Conservation (phyloP, 176 grass and related monocot genomes). For the Carex littledalei region DNA sequence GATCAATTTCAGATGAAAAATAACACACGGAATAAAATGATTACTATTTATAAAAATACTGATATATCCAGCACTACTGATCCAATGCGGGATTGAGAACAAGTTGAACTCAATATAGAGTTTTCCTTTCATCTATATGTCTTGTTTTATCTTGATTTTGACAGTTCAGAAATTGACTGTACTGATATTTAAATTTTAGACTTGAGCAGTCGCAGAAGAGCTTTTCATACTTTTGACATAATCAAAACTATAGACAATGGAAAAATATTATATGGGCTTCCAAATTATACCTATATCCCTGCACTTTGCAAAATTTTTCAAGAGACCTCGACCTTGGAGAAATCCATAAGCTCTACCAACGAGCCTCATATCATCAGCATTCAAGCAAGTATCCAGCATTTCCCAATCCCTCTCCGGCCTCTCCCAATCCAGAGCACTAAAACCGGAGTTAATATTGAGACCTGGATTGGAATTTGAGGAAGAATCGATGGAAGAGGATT, state of each 20-base stretch:
- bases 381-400: constrained; percentile 86
- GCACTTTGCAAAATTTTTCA: constrained; percentile 68
- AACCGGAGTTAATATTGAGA: constrained; percentile 5
- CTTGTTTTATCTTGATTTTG: not conserved
- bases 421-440: not conserved
- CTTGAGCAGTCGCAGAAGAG: not conserved
- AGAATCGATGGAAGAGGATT: constrained; percentile 20
- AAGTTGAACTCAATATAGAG: not conserved
- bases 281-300: constrained; percentile 51
- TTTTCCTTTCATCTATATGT: not conserved
- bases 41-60: not conserved
- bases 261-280: not conserved
- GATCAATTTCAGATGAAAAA: not conserved
- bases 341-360: constrained; percentile 72
- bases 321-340: constrained; percentile 50
- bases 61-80: not conserved
- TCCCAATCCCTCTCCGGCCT: constrained; percentile 74
- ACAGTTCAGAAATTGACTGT: not conserved
- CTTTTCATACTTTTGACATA: not conserved
- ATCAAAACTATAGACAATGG: not conserved
- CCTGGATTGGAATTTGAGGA: not conserved
- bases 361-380: constrained; percentile 88
- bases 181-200: not conserved
- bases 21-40: not conserved
- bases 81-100: not conserved